Base-by-base conservation (phyloP, 331 rosid species). In the Quercus lobata region DNA sequence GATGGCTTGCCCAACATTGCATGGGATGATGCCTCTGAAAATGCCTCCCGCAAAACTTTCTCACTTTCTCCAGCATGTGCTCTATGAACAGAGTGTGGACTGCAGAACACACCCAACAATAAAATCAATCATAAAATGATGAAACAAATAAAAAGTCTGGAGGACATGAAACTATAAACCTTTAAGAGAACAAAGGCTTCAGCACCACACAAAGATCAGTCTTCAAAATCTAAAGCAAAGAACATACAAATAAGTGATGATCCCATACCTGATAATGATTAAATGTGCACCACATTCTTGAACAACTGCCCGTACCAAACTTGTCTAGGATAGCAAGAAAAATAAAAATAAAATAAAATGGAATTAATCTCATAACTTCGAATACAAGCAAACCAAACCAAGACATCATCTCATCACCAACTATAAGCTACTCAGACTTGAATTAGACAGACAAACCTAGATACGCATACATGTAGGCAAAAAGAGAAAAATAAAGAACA, bases 261-360 rank as follows among this genome's bases (percentile, higher is more conserved):
- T 32, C 62, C 30, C 49, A 81, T 81, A 93, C 98, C 96, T 96
- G 79, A 93, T 88, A 52, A 81, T 75, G 54, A 84, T 89, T 81
- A 93, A 81, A 88, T 89, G 92, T 22, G 99, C 99, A 66, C 84
- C 93, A 10, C 94, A 87, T 86, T 96, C 99, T 76, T 18, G 84
- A 82, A 96, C 98, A 76, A 91, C 89, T 25, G 96, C 96, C 52
- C 94, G 89, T 41, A 93, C 98, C 88, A 95, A 86, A 88, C 97
- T 91, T 77, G 98, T 93, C 98, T 95, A 80, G 41, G 57, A 84
- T 41, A 55, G 56, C 57, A 71, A 49, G 46, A 27, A 58, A 30
- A 75, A 35, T 37, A 71, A 72, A 52, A 76, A 68, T 17, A 37
- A 41, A 41, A 37, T 0, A 46, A 49, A 49, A 1, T 56, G 75